A percentile compares a stretch with the other conserved stretches of the same genome.
Conservation (phyloP, 352 stramenopile species). For the Pilasporangium apinafurcum region DNA sequence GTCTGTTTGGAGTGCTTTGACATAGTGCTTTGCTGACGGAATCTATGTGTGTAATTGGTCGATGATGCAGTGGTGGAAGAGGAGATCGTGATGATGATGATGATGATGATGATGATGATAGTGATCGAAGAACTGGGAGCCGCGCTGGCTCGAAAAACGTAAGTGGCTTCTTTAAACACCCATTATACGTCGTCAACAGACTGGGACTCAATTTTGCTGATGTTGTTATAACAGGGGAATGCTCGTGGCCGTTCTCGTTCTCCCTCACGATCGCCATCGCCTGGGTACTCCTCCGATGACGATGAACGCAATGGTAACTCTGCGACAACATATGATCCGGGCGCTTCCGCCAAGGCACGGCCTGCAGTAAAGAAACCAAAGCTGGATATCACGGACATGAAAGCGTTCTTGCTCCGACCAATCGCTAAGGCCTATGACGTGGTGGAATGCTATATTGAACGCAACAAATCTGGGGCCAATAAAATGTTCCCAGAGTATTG, state of each 20-base stretch:
- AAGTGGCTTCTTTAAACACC: no score
- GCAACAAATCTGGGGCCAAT: constrained; percentile 89
- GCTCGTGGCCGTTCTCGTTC: constrained; percentile 32
- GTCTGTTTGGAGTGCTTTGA: not conserved
- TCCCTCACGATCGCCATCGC: constrained; percentile 49
- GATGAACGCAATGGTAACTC: constrained; percentile 50
- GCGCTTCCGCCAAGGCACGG: constrained; percentile 16
- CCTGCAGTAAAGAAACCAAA: constrained; percentile 57
- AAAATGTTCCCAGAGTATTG: constrained; percentile 92
- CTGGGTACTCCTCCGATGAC: constrained; percentile 58
- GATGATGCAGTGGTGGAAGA: not conserved
- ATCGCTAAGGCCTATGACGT: constrained; percentile 86
- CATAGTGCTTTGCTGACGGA: no score
- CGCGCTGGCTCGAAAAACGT: constrained; percentile 31
- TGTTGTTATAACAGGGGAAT: constrained; percentile 11
- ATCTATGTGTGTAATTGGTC: no score
- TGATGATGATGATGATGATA: constrained; percentile 52
- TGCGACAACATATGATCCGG: constrained; percentile 57
- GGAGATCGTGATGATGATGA: constrained; percentile 19
- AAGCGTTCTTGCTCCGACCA: constrained; percentile 68
- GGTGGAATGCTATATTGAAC: constrained; percentile 93
- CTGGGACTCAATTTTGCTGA: not conserved
- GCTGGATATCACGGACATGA: constrained; percentile 81
- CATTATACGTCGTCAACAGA: not conserved
- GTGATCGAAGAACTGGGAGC: constrained; percentile 21